These are phyloP conservation scores for Pseudisothecium myosuroides DNA, from an alignment of 225 moss, liverwort and hornwort species.

Conservation along the genomic window DNA sequence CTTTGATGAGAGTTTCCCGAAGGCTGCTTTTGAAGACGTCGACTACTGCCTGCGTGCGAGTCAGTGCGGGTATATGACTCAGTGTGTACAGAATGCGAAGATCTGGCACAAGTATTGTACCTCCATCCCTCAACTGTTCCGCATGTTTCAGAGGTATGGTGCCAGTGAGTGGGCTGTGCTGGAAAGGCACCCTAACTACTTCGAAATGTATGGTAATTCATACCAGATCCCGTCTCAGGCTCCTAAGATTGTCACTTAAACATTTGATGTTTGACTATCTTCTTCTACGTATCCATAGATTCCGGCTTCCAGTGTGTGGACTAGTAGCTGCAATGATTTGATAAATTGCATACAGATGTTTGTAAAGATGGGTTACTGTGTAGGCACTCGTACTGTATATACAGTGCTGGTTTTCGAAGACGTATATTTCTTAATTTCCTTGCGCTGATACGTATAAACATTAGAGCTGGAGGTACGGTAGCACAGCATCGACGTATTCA, in stretches of 20 bases:
- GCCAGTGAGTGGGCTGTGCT: conserved; percentile 58
- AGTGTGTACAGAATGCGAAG: conserved; percentile 44
- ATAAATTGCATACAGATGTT: neutral
- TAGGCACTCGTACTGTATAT: neutral
- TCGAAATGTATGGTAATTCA: conserved; percentile 37
- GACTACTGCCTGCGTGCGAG: conserved; percentile 43
- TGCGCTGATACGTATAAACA: neutral
- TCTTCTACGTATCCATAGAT: neutral
- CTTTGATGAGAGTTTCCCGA: conserved; percentile 52
- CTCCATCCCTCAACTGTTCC: conserved; percentile 28
- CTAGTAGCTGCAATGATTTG: neutral
- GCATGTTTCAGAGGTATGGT: conserved; percentile 53
- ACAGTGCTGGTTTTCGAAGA: neutral
- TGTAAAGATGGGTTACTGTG: neutral
- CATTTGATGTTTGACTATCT: neutral
- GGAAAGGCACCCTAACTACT: conserved; percentile 41
- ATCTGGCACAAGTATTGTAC: conserved; percentile 49
- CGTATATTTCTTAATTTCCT: neutral
- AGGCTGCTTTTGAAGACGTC: conserved; percentile 55
- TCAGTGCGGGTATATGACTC: conserved; percentile 27
- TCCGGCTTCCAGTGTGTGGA: neutral
- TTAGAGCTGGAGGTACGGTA: neutral
- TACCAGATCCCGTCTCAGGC: conserved; percentile 43
- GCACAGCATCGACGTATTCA: neutral
- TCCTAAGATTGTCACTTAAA: conserved; percentile 22